Evolutionary conservation across 176 grass and related monocot genomes (phyloP), one percentile per base, ranked within the genome.

Genomic region (Avena sativa): DNA sequence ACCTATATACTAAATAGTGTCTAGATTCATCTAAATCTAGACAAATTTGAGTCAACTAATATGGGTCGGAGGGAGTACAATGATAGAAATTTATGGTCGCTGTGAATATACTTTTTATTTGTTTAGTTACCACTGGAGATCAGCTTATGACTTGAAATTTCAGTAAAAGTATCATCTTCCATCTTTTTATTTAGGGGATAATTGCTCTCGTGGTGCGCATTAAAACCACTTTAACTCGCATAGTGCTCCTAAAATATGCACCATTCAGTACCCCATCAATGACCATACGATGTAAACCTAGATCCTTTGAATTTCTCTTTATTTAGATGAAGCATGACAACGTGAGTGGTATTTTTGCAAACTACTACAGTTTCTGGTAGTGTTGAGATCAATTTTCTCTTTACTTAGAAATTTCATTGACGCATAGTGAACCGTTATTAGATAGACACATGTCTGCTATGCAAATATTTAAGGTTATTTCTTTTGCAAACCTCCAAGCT

Each of bases 401-500:
- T 75, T 83, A 53, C 63, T 34, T 8, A 36, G 21, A 83, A 77
- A 38, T 71, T 15, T 46, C 53, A 76, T 47, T 28, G 21, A 46
- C 19, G 57, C 8, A 82, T 47, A 21, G 32, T 49, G 25, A 63
- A 64, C 10, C 58, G 23, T 56, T 56, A 47, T 81, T 56, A 64
- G 63, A 82, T 59, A 17, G 12, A n/a, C 3, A 64, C 38, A 12
- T 65, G 34, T 77, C 47, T 78, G 53, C 32, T 63, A 44, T 71
- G 40, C 74, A 80, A 70, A 74, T 56, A 90, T 78, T 32, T 71
- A 49, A 90, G 57, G 78, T 19, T 83, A 8, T 63, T 83, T 57
- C 25, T 86, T 90, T 76, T 83, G 55, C 78, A 72, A 77, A 96
- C 97, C 97, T 98, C 93, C 80, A 98, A 78, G 75, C 92, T 92